Evolutionary conservation across 805 yeast genomes (phyloP), one percentile per base, ranked within the genome.

Genomic region (Ogataea minuta): DNA sequence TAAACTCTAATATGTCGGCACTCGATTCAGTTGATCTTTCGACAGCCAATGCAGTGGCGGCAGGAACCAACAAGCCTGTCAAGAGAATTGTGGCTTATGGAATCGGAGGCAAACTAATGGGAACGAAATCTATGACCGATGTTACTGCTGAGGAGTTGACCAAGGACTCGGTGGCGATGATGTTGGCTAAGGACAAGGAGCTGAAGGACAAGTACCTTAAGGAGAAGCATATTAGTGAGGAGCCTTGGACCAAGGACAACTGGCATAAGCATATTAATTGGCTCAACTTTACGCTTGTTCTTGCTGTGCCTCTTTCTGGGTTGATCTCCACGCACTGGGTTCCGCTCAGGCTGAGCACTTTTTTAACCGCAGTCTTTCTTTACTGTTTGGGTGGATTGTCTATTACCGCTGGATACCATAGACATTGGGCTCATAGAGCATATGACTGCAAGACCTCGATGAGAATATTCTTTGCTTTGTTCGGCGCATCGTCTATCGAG

Each of bases 371-470:
- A 0, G 34, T 81, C 14, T 36, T 72, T 13, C 62, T 79, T 38
- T 85, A 82, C 57, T 53, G 64, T 12, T 60, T 78, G 37, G 76
- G 81, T 45, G 95, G 95, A 53, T 46, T 82, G 17, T 83, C 91
- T 30, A 81, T 85, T 60, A 85, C 93, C 15, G 93, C 85, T 11
- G 95, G 95, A 36, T 85, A 85, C 64, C 95, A 85, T 57, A 71
- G 95, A 63, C 68, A 82, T 48, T 85, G 81, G 79, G 69, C 93
- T 20, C 95, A 85, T 64, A 78, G 81, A 60, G 70, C 91, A 13
- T 84, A 79, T 54, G 72, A 72, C 39, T 89, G 84, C 11, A 71
- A 68, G 44, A 60, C 71, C 56, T 81, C 86, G 11, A 68, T 81
- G 29, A 74, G 79, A 50, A 55, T 82, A 29, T 76, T 81, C 50